Conservation (phyloP, 2,329 filamentous ascomycete genomes). For the Trichoderma simmonsii region DNA sequence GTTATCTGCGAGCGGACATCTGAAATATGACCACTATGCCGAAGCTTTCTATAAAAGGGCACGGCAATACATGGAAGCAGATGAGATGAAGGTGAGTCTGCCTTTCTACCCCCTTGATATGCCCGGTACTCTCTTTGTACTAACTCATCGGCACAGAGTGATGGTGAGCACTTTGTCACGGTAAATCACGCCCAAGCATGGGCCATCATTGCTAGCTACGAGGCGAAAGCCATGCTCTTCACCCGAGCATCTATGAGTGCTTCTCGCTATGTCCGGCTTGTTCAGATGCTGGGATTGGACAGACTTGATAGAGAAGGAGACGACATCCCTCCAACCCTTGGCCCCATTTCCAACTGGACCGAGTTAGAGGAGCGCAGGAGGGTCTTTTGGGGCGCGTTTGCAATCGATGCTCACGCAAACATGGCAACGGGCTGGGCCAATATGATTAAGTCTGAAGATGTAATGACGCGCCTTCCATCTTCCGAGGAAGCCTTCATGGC, state of each 20-base stretch:
- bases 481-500: slow-evolving; percentile 73
- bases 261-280: slow-evolving; percentile 66
- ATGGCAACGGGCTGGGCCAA: slow-evolving; percentile 91
- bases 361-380: slow-evolving; percentile 74
- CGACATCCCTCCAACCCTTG: slow-evolving; percentile 70
- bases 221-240: slow-evolving; percentile 83
- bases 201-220: slow-evolving; percentile 70
- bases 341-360: slow-evolving; percentile 73
- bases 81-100: slow-evolving; percentile 69
- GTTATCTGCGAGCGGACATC: slow-evolving; percentile 66
- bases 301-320: slow-evolving; percentile 64
- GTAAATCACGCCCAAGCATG: slow-evolving; percentile 79
- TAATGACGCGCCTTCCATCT: slow-evolving; percentile 72
- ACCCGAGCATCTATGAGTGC: slow-evolving; percentile 81
- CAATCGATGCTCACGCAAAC: slow-evolving; percentile 78
- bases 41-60: slow-evolving; percentile 79
- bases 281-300: slow-evolving; percentile 83
- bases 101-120: background rate
- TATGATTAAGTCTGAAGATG: slow-evolving; percentile 70
- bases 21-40: slow-evolving; percentile 69
- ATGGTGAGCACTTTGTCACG: slow-evolving; percentile 76
- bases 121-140: background rate
- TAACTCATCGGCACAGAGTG: slow-evolving; percentile 43
- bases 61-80: slow-evolving; percentile 76
- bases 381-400: slow-evolving; percentile 83